Evolutionary conservation across 148 eudicot species (phyloP).

Genomic region (Vaccinium corymbosum): DNA sequence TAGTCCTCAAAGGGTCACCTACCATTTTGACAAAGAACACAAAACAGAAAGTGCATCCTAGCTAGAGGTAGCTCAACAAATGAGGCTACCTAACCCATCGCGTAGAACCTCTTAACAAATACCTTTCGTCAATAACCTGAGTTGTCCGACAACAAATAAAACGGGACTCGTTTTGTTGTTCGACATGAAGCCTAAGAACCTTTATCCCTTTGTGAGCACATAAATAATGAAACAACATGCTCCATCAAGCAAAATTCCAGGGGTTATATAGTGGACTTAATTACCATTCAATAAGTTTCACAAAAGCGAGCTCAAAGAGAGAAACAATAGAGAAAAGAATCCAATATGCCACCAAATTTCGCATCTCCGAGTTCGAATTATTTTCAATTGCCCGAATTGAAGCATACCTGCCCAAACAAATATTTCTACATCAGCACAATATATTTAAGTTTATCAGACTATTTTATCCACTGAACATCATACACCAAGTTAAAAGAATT

Average conservation of each 20-base stretch:
- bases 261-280: not conserved
- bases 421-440: not conserved
- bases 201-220: not conserved
- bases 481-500: no score
- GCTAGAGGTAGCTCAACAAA: not conserved
- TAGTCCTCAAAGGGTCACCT: not conserved
- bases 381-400: slow-evolving; percentile 10
- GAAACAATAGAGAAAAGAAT: slow-evolving; percentile 17
- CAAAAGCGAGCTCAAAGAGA: slow-evolving; percentile 16
- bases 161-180: not conserved
- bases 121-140: not conserved
- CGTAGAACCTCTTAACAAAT: not conserved
- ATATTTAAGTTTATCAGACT: no score
- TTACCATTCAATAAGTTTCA: slow-evolving; percentile 14
- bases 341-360: slow-evolving; percentile 11
- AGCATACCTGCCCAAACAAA: slow-evolving; percentile 5
- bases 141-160: not conserved
- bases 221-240: not conserved
- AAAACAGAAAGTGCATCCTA: no score
- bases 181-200: not conserved
- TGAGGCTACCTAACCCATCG: not conserved
- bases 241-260: not conserved
- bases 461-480: no score
- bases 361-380: slow-evolving; percentile 7
- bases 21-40: no score